Evolutionary conservation across 2,329 filamentous ascomycete species (phyloP).

Genomic region (Diaporthe capsici): DNA sequence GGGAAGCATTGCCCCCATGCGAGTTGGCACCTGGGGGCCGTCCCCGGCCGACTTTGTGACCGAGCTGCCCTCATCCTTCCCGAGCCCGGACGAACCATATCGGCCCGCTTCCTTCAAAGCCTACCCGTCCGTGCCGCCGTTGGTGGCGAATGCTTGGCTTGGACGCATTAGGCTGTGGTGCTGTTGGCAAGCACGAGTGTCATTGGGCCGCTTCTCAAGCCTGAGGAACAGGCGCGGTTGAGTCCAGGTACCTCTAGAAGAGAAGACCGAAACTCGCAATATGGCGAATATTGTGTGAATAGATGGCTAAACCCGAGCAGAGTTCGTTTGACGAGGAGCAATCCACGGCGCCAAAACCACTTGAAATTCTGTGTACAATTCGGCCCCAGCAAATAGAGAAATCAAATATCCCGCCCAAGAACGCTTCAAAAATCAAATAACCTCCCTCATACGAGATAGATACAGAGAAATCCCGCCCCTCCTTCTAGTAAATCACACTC

Average conservation of each 20-base stretch:
- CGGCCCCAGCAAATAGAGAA: neutral
- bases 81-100: neutral
- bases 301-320: neutral
- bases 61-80: conserved; percentile 7
- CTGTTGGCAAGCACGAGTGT: neutral
- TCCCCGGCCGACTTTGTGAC: neutral
- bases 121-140: neutral
- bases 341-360: neutral
- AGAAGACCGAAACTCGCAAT: rapidly evolving
- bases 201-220: neutral
- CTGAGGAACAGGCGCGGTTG: no score
- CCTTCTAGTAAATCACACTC: conserved; percentile 38
- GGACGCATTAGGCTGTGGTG: conserved; percentile 7
- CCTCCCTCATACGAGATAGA: neutral
- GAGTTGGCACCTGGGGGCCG: neutral
- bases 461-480: neutral
- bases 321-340: no score
- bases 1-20: neutral
- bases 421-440: neutral
- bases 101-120: conserved; percentile 27
- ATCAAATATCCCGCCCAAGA: conserved; percentile 2
- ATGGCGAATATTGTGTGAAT: neutral
- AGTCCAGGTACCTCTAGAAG: neutral
- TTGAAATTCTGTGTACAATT: neutral
- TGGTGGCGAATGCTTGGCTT: neutral